phyloP scores from a whole-genome alignment of 345 rosid genomes.

The Moringa oleifera region DNA sequence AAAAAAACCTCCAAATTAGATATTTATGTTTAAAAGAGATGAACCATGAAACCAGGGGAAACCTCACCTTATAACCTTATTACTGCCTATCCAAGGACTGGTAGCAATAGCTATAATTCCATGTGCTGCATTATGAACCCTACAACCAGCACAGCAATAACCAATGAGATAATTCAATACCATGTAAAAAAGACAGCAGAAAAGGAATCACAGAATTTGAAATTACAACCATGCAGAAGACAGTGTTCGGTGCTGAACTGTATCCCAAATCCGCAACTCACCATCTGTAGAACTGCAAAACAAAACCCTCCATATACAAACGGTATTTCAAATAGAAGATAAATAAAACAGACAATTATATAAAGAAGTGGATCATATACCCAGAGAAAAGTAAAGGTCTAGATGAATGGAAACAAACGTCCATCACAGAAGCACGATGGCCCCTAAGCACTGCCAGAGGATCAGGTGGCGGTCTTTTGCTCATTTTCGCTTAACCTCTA shows the following conservation, averaged over 20 bases:
- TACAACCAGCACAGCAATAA: too few relatives aligned
- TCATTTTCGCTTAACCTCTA: too few relatives aligned
- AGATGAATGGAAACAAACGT: too few relatives aligned
- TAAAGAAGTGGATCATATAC: conserved; percentile 28
- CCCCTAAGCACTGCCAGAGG: conserved; percentile 91
- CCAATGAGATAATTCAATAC: too few relatives aligned
- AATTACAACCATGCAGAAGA: conserved; percentile 62
- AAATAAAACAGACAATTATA: too few relatives aligned
- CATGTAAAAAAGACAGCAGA: too few relatives aligned
- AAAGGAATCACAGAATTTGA: too few relatives aligned
- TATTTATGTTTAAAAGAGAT: neutral
- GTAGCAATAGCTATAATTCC: conserved; percentile 69
- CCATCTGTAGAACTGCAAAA: too few relatives aligned
- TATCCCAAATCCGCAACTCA: conserved; percentile 94
- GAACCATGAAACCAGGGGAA: neutral
- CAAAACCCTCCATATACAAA: too few relatives aligned
- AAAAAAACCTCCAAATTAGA: neutral
- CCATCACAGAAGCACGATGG: too few relatives aligned
- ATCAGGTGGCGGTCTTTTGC: conserved; percentile 75
- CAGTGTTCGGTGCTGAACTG: conserved; percentile 57
- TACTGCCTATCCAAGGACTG: conserved; percentile 51
- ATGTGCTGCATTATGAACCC: conserved; percentile 85
- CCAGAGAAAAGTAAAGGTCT: conserved; percentile 69
- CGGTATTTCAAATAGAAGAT: too few relatives aligned
- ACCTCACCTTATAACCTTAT: conserved; percentile 68